These are phyloP conservation scores for Lupinus albus DNA, from an alignment of 306 rosid species.

Conservation along the genomic window DNA sequence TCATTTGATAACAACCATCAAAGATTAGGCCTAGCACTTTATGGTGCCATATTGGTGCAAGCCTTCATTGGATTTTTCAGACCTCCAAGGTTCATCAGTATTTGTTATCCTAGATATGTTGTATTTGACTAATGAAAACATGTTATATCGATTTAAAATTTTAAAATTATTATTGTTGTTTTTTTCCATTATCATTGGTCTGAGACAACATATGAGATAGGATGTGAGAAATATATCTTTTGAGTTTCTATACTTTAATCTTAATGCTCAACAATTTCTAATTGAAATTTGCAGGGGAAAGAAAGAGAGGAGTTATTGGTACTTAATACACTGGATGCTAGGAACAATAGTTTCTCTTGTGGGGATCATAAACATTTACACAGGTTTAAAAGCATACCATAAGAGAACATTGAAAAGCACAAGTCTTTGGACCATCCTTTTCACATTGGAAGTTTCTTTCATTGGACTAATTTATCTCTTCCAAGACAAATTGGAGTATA, in stretches of 20 bases:
- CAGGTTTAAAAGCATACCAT: slow-evolving; percentile 77
- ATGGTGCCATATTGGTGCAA: slow-evolving; percentile 71
- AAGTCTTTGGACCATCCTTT: slow-evolving; percentile 75
- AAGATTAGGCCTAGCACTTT: slow-evolving; percentile 88
- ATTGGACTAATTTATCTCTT: slow-evolving; percentile 69
- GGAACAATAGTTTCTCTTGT: slow-evolving; percentile 71
- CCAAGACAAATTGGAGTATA: slow-evolving; percentile 83
- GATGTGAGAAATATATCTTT: too few relatives aligned
- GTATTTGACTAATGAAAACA: too few relatives aligned
- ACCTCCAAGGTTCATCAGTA: slow-evolving; percentile 70
- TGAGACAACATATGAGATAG: too few relatives aligned
- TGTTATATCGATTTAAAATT: too few relatives aligned
- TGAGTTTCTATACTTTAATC: background rate
- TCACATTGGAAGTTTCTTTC: slow-evolving; percentile 71
- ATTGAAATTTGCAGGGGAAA: slow-evolving; percentile 61
- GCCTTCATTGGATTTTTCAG: slow-evolving; percentile 78
- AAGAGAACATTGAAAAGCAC: slow-evolving; percentile 69
- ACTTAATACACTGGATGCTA: slow-evolving; percentile 78
- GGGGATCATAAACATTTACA: slow-evolving; percentile 83
- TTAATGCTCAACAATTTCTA: background rate
- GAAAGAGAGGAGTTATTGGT: slow-evolving; percentile 80
- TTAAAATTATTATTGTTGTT: too few relatives aligned
- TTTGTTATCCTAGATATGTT: too few relatives aligned
- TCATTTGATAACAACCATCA: slow-evolving; percentile 88
- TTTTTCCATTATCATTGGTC: too few relatives aligned